These are phyloP conservation scores for Termitomyces sp. DNA, from an alignment of 768 basidiomycete genomes.

Conservation along the genomic window DNA sequence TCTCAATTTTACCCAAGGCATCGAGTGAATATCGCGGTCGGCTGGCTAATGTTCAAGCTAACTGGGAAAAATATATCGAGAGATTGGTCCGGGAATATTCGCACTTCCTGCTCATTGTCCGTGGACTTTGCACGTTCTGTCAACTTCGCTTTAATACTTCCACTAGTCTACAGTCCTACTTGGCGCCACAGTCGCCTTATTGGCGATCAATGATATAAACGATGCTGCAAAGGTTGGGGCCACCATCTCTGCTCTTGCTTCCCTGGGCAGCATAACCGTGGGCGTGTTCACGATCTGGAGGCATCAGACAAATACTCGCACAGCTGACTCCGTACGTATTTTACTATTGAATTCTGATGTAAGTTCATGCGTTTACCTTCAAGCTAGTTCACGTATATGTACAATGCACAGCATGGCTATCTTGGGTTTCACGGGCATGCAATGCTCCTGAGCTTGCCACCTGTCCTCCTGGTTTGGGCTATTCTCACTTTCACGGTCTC, in stretches of 20 bases:
- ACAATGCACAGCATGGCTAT: slow-evolving; percentile 42
- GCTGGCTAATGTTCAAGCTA: slow-evolving; percentile 40
- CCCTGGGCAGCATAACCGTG: slow-evolving; percentile 51
- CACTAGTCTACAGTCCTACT: slow-evolving; percentile 48
- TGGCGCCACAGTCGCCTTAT: slow-evolving; percentile 48
- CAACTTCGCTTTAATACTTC: not conserved
- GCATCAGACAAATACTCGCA: slow-evolving; percentile 44
- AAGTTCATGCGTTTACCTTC: not conserved
- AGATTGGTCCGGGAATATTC: slow-evolving; percentile 53
- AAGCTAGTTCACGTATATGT: slow-evolving; percentile 48
- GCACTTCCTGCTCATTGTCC: slow-evolving; percentile 52
- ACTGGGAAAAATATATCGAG: slow-evolving; percentile 47
- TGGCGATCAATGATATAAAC: slow-evolving; percentile 40
- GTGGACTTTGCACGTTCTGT: slow-evolving; percentile 13
- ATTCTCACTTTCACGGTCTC: slow-evolving; percentile 45
- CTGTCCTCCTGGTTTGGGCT: slow-evolving; percentile 53
- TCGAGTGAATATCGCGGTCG: slow-evolving; percentile 49
- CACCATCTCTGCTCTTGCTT: slow-evolving; percentile 43
- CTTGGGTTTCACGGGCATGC: slow-evolving; percentile 48
- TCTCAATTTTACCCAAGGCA: slow-evolving; percentile 14
- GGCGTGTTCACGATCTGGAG: slow-evolving; percentile 57
- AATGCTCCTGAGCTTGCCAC: slow-evolving; percentile 47
- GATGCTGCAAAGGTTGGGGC: slow-evolving; percentile 32
- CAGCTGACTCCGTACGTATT: slow-evolving; percentile 37
- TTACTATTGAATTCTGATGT: not conserved